Evolutionary conservation across 805 yeast genomes (phyloP).

Genomic region (Kodamaea lidongshanica): DNA sequence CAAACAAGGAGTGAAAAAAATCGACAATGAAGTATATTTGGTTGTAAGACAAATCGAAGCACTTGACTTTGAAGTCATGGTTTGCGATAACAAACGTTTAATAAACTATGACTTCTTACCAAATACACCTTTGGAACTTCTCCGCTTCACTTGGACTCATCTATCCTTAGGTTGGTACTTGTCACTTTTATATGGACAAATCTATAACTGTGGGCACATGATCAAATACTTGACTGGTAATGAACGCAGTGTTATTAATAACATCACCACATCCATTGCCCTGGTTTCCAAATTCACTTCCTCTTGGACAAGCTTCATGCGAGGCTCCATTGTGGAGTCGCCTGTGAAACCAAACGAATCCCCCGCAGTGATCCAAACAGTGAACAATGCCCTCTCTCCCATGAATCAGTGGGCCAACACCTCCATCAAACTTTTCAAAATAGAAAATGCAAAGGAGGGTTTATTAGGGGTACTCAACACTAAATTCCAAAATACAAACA

Average conservation of each 20-base stretch:
- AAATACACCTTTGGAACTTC: conserved; percentile 33
- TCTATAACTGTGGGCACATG: conserved; percentile 31
- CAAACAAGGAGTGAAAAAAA: no score
- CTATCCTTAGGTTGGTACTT: conserved; percentile 72
- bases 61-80: conserved; percentile 22
- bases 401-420: conserved; percentile 52
- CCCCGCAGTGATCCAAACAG: conserved; percentile 15
- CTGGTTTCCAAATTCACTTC: conserved; percentile 34
- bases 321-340: conserved; percentile 5
- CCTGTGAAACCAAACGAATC: conserved; percentile 10
- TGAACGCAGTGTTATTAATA: conserved; percentile 33
- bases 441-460: conserved; percentile 22
- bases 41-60: conserved; percentile 38
- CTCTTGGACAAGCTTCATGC: conserved; percentile 32
- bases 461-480: conserved; percentile 20
- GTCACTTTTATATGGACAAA: conserved; percentile 55
- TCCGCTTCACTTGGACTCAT: conserved; percentile 58
- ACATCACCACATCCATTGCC: conserved; percentile 28
- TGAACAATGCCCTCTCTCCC: conserved; percentile 25
- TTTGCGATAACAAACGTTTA: conserved; percentile 20
- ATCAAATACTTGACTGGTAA: conserved; percentile 18
- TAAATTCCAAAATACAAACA: conserved; percentile 43
- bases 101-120: conserved; percentile 40
- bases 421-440: conserved; percentile 43
- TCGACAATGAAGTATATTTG: conserved; percentile 21